Base-by-base conservation (phyloP, 768 basidiomycete species). In the Sarcodon aspratus region DNA sequence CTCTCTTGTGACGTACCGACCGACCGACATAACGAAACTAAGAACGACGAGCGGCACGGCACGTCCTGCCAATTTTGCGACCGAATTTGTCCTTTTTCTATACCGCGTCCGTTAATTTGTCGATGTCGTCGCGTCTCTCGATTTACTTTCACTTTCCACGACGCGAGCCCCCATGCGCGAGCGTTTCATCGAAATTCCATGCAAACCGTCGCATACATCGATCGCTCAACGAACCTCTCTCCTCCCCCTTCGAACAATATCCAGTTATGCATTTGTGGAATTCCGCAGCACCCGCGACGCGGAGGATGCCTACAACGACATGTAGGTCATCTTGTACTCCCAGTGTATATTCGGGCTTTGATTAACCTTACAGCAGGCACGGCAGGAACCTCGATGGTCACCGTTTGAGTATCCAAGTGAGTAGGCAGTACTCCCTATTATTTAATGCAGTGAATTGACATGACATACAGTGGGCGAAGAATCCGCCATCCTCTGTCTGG, bases 191-290 rank as follows among this genome's bases (percentile, higher is more conserved):
- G 53, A 57, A 60, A 58, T 54, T 56, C 57, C 55, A 50, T 46
- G 55, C 21, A 27, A 27, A 27, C 60, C 61, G 65, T 56, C 68
- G 58, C 61, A 63, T 54, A 57, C 54, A 55, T 48, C 72, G 63
- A 69, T 70, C 76, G 73, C 80, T 81, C 79, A 79, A 79, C 71
- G 58, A 67, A 64, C 69, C 67, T 17, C 40, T 42, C 40, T 38
- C 37, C 21, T 27, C 21, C 52, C 56, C 56, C 54, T 57, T 61
- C 66, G 63, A 62, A 59, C 57, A 57, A 61, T 67, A 63, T 66
- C 71, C 71, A 88, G 87, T 70, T 90, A 87, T 65, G 87, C 86
- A 50, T 90, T 90, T 64, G 79, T 90, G 61, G 86, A 90, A 63
- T 90, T 88, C 60, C 80, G 83, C 61, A 78, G 77, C 58, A 72